These are phyloP conservation scores for Pelargonium australe DNA, from an alignment of 441 rosid species.

Conservation along the genomic window DNA sequence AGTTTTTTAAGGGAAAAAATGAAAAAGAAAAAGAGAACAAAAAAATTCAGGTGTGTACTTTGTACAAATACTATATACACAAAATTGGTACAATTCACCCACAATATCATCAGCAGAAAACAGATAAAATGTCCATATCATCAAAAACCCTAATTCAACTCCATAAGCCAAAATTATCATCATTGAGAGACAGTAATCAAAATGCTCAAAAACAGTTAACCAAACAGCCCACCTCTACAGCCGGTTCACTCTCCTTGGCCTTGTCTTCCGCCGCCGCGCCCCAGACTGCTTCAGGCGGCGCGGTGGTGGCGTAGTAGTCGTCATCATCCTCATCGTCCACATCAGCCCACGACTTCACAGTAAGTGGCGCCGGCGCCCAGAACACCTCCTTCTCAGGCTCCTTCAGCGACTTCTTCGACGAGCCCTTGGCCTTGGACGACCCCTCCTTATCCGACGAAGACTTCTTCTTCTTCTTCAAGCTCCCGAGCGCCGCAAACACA, in stretches of 20 bases:
- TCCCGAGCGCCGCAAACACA: slow-evolving; percentile 22
- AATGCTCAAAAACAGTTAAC: no score
- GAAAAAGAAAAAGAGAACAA: no score
- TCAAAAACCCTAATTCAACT: slow-evolving; percentile 2
- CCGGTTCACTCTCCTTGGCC: not conserved
- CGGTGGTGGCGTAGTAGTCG: slow-evolving; percentile 6
- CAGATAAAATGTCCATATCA: not conserved
- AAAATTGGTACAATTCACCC: not conserved
- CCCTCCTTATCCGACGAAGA: not conserved
- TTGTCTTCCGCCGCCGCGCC: not conserved
- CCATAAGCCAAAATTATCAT: no score
- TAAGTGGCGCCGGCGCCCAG: slow-evolving; percentile 23
- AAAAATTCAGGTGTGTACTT: no score
- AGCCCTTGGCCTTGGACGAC: not conserved
- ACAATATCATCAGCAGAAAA: not conserved
- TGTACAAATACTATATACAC: not conserved
- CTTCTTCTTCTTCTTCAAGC: not conserved
- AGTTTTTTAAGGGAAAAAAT: no score
- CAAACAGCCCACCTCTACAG: not conserved
- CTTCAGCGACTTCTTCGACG: not conserved
- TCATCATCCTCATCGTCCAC: slow-evolving; percentile 6
- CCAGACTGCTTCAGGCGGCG: not conserved
- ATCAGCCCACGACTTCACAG: slow-evolving; percentile 12
- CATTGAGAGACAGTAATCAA: no score
- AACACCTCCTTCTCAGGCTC: slow-evolving; percentile 7